These are phyloP conservation scores for Turritis glabra DNA, from an alignment of 345 rosid genomes.

Conservation along the genomic window DNA sequence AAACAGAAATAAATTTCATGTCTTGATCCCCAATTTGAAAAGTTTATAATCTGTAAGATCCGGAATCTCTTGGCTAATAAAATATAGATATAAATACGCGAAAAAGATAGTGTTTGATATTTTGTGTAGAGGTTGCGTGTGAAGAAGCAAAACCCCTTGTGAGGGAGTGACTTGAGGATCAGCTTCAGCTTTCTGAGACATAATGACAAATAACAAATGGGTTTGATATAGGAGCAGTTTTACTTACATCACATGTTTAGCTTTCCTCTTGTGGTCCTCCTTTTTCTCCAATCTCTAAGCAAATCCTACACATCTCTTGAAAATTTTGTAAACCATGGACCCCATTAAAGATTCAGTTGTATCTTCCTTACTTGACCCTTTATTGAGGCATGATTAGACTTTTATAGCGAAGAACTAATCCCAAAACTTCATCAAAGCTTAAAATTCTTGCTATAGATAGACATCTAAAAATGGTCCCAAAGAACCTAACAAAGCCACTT, in stretches of 20 bases:
- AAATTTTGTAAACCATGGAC: constrained; percentile 34
- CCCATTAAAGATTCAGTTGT: constrained; percentile 41
- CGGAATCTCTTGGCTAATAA: neutral
- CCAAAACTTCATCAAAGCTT: constrained; percentile 4
- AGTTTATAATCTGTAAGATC: neutral
- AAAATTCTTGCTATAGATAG: constrained; percentile 29
- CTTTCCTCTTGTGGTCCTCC: constrained; percentile 38
- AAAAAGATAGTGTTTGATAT: constrained; percentile 28
- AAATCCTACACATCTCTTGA: constrained; percentile 37
- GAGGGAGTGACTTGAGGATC: constrained; percentile 39
- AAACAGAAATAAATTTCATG: neutral
- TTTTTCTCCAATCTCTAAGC: constrained; percentile 40
- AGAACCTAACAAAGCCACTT: constrained; percentile 39
- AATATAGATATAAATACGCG: neutral
- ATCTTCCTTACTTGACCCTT: constrained; percentile 41
- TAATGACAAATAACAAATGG: constrained; percentile 44
- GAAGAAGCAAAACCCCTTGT: constrained; percentile 39
- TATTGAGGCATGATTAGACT: constrained; percentile 34
- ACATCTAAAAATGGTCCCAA: constrained; percentile 32
- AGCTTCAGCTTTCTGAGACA: constrained; percentile 45
- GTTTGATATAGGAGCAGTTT: constrained; percentile 34
- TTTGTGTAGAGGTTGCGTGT: constrained; percentile 42
- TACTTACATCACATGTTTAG: constrained; percentile 36
- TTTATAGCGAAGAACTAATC: constrained; percentile 31
- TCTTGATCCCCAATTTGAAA: neutral